phyloP scores from a whole-genome alignment of 192 early-diverging fungal species.

The Phlyctochytrium planicorne region DNA sequence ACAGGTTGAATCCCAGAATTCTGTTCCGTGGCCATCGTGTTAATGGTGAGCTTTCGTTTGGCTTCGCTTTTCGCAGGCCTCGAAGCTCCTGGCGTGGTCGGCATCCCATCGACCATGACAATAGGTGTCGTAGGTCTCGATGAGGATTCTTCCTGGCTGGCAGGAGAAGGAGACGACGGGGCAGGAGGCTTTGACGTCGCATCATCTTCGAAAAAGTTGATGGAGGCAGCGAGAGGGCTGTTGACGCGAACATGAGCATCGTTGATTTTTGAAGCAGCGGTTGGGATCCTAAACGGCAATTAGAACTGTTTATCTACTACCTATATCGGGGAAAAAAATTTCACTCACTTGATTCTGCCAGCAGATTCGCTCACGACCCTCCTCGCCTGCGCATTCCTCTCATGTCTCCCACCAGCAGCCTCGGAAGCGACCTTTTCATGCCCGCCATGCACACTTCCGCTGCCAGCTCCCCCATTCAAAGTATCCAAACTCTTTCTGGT shows the following conservation, averaged over 20 bases:
- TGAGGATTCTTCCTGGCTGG: too few relatives aligned
- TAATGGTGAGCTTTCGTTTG: conserved; percentile 31
- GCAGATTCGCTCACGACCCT: conserved; percentile 9
- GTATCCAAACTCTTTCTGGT: conserved; percentile 8
- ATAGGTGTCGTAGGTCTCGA: too few relatives aligned
- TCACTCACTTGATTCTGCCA: background rate
- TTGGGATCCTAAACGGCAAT: background rate
- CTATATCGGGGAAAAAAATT: background rate
- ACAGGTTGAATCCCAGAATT: background rate
- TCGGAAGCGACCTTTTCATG: background rate
- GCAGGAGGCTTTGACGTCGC: too few relatives aligned
- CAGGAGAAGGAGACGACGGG: too few relatives aligned
- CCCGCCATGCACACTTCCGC: background rate
- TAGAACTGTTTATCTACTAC: background rate
- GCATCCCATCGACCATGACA: too few relatives aligned
- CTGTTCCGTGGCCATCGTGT: background rate
- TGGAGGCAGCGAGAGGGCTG: conserved; percentile 36
- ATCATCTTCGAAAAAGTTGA: conserved; percentile 18
- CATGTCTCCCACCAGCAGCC: background rate
- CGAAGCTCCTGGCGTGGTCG: too few relatives aligned
- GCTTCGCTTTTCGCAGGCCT: too few relatives aligned
- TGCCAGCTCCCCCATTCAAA: background rate
- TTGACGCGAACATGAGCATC: conserved; percentile 34
- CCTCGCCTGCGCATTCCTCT: background rate
- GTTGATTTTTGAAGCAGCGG: conserved; percentile 6